Evolutionary conservation across 179 eudicot genomes (phyloP), one percentile per base, ranked within the genome.

Genomic region (Sideroxylon spinosum): DNA sequence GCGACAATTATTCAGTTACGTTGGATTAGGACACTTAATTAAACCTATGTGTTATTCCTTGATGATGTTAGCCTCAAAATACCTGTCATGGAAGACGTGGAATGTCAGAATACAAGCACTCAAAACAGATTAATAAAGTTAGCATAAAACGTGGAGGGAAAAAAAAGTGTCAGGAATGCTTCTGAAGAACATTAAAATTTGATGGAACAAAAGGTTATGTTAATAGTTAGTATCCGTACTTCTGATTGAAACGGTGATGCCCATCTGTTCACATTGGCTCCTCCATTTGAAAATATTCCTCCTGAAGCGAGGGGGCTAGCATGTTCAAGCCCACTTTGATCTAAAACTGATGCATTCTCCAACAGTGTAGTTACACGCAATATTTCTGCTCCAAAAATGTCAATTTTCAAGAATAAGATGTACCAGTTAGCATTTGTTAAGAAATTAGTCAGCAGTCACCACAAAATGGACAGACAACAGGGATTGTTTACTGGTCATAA

Each of bases 161-260:
- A 70, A 49, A n/a, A 84, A 66, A 82, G 57, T 84, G 88, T 82
- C 90, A 83, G 89, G 70, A 86, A 83, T 78, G 78, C 76, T 84
- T 85, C 77, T 84, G 65, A 84, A 87, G 69, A 80, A 84, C 84
- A 88, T 86, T 89, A 90, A 87, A 87, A 88, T 85, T 88, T 85
- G 91, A 89, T 84, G 82, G 81, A 83, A 86, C 79, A 83, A 87
- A 81, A 89, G 77, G 97, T 91, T 88, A 84, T 92, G 99, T 95
- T 89, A 95, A 93, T 90, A 84, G 98, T 93, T 86, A 95, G 98
- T 91, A 93, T 93, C 93, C 99, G 85, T 95, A 95, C 99, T 92
- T 95, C 99, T 90, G 99, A 92, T 88, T 92, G 98, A 83, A 86
- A 90, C 57, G 97, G 97, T 88, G 97, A 84, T 82, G 93, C 84